phyloP scores from a whole-genome alignment of 768 basidiomycete genomes.

The Amanita molliuscula region DNA sequence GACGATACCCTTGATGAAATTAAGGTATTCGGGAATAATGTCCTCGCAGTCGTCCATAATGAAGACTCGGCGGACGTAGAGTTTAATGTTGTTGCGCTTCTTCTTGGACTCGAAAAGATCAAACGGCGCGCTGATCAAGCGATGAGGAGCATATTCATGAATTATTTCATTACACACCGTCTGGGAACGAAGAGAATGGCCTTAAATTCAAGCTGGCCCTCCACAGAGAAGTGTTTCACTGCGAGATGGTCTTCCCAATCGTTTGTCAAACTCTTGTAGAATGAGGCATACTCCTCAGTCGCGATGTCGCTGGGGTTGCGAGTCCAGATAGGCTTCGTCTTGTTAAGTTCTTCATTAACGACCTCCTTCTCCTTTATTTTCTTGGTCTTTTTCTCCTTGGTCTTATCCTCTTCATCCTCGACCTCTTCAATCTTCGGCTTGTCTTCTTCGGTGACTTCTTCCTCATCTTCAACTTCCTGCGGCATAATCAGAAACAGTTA shows the following conservation, averaged over 20 bases:
- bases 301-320: slow-evolving; percentile 95
- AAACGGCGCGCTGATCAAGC: slow-evolving; percentile 71
- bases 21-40: slow-evolving; percentile 98
- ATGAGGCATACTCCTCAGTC: slow-evolving; percentile 84
- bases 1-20: slow-evolving; percentile 99
- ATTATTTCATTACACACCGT: slow-evolving; percentile 42
- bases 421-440: slow-evolving; percentile 77
- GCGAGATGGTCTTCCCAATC: slow-evolving; percentile 99
- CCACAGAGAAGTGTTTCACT: slow-evolving; percentile 99
- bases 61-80: slow-evolving; percentile 99
- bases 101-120: slow-evolving; percentile 99
- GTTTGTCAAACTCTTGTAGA: slow-evolving; percentile 99
- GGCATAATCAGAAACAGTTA: slow-evolving; percentile 7
- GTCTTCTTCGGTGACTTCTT: slow-evolving; percentile 79
- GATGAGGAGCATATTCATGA: not conserved
- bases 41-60: slow-evolving; percentile 99
- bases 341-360: slow-evolving; percentile 97
- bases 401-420: slow-evolving; percentile 74
- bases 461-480: slow-evolving; percentile 30
- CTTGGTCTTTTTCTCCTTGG: slow-evolving; percentile 90
- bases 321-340: slow-evolving; percentile 99
- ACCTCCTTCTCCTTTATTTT: slow-evolving; percentile 84
- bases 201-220: slow-evolving; percentile 99
- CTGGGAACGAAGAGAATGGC: slow-evolving; percentile 97
- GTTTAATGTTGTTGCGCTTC: slow-evolving; percentile 99